These are phyloP conservation scores for Azolla pinnata DNA, from an alignment of 75 land plant genomes.

Conservation along the genomic window DNA sequence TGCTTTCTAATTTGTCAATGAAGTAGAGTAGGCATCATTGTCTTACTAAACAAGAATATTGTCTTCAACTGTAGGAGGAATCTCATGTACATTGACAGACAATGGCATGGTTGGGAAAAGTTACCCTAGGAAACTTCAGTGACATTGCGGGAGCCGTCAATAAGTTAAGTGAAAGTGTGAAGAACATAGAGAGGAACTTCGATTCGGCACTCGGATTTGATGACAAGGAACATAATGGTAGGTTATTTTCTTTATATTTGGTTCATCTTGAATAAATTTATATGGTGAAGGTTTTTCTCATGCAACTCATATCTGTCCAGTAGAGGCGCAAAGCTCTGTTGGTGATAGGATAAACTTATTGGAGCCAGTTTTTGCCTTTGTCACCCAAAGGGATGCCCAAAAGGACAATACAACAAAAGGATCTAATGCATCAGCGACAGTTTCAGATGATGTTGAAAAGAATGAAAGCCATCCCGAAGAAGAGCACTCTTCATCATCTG, in stretches of 20 bases:
- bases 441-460: too few species aligned
- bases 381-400: slow-evolving; percentile 31
- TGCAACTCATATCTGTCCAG: not conserved
- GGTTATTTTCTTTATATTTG: slow-evolving; percentile 8
- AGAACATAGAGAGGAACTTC: slow-evolving; percentile 95
- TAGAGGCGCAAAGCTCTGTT: not conserved
- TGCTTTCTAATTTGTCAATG: too few species aligned
- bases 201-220: slow-evolving; percentile 84
- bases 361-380: slow-evolving; percentile 44
- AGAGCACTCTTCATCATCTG: too few species aligned
- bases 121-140: slow-evolving; percentile 53
- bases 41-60: too few species aligned
- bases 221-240: slow-evolving; percentile 27
- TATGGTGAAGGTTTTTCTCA: too few species aligned
- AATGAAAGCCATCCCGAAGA: too few species aligned
- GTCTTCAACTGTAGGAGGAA: too few species aligned
- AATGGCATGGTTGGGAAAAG: slow-evolving; percentile 90
- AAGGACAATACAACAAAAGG: too few species aligned
- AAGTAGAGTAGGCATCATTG: too few species aligned
- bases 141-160: slow-evolving; percentile 92
- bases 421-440: too few species aligned
- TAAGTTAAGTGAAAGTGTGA: slow-evolving; percentile 88
- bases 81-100: too few species aligned
- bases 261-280: not conserved
- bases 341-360: slow-evolving; percentile 31